Base-by-base conservation (phyloP, 139 green algal species). In the Chara braunii region DNA sequence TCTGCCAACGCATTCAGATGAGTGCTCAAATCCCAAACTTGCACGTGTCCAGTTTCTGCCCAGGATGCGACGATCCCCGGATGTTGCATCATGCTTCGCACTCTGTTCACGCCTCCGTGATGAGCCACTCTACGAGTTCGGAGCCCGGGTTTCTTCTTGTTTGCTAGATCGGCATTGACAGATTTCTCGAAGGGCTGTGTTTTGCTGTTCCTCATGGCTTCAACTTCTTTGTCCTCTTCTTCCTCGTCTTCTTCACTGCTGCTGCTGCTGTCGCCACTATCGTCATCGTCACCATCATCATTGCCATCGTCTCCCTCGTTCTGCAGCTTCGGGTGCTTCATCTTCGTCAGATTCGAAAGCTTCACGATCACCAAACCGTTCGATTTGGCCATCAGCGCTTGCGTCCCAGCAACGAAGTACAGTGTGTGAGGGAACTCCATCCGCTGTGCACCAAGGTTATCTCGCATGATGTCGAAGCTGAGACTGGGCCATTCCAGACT, bases 401-500 rank as follows among this genome's bases (percentile, higher is more conserved):
- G 78, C 24, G 79, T 83, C 18, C 79, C 79, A 2, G 86, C 83
- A 23, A 94, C 83, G 44, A 94, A 58, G 58, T 83, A 88, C n/a
- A 94, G 44, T 0, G 75, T 87, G 85, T 97, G 89, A 3, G 93
- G 91, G 68, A 97, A 98, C 8, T 74, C 64, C 50, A 53, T 78
- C 11, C 90, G 81, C 2, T 42, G 76, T 14, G 61, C 65, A 0
- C 90, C 90, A 33, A 94, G 68, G 26, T 81, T 77, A 80, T 99
- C 93, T 2, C 61, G 64, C 11, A 95, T 29, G 14, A 96, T 48
- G 73, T 98, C 93, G 65, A 98, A 95, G 34, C 70, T 92, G 0
- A 99, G 83, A 81, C 87, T 94, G 2, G 93, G 93, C 93, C 93
- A 99, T 44, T 92, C 85, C 44, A 95, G 75, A 18, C 50, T 71